Base-by-base conservation (phyloP, 2,329 filamentous ascomycete species). In the Trichoderma guizhouense region DNA sequence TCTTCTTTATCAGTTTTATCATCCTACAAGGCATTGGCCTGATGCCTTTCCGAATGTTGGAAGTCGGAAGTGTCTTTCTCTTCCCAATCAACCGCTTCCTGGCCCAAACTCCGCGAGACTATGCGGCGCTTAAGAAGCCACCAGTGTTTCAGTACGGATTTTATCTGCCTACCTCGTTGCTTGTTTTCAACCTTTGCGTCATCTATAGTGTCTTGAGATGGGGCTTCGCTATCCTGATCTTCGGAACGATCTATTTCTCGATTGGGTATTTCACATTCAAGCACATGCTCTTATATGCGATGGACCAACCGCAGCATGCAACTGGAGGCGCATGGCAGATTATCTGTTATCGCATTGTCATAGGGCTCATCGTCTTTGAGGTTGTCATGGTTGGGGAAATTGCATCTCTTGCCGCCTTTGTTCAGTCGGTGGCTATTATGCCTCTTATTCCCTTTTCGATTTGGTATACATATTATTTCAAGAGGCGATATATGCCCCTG, bases 271-370 rank as follows among this genome's bases (percentile, higher is more conserved):
- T 95, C 79, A 93, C 93, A 36, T 97, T 97, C 87, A 98, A 98
- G 81, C 99, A 99, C 82, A 97, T 99, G 84, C 86, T 99, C 5
- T 86, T 99, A 5, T 99, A 99, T 81, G 94, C 96, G 36, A 99
- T 99, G 96, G 95, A 98, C 77, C 95, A 98, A 80, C 93, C 94
- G 18, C 94, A 97, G 78, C 94, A 97, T 79, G 94, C 94, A 18
- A 98, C 95, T 0, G 97, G 97, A 24, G 91, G 92, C 73, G 94
- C 95, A 5, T 99, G 96, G 96, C 92, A 93, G 63, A 97, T 99
- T 88, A 97, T 99, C 74, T 97, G 94, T 82, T 94, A 96, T 78
- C 93, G 96, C 43, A 88, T 98, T 72, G 89, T 98, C 71, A 84
- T 98, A 28, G 96, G 96, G 1, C 83, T 98, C 11, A 83, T 97